These are phyloP conservation scores for Mycena rebaudengoi DNA, from an alignment of 768 basidiomycete genomes.

Conservation along the genomic window DNA sequence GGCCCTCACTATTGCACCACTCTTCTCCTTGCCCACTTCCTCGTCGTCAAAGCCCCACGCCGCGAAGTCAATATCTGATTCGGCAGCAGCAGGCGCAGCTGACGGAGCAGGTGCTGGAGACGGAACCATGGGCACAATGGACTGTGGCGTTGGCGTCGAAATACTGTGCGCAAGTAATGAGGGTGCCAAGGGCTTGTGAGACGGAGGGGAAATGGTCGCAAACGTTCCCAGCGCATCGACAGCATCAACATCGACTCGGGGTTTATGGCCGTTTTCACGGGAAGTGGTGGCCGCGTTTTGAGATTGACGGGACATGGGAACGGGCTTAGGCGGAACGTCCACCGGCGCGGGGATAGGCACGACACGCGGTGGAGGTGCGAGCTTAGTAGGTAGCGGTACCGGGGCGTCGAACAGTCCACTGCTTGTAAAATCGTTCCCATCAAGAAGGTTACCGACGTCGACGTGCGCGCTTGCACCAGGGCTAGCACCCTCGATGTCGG, in stretches of 20 bases:
- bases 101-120: background rate
- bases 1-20: conserved; percentile 1
- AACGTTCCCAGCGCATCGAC: conserved; percentile 20
- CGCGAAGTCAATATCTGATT: conserved; percentile 23
- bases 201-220: conserved; percentile 13
- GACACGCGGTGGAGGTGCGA: conserved; percentile 60
- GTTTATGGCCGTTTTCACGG: background rate
- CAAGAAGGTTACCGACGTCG: background rate
- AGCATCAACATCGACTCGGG: conserved; percentile 1
- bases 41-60: conserved; percentile 27
- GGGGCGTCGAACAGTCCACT: conserved; percentile 37
- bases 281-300: no score
- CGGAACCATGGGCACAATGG: no score
- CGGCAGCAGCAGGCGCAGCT: conserved; percentile 13
- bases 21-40: conserved; percentile 22
- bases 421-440: conserved; percentile 1
- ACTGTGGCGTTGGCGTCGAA: conserved; percentile 9
- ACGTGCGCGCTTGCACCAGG: background rate
- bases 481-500: conserved; percentile 52
- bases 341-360: conserved; percentile 41
- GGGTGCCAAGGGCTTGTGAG: conserved; percentile 6
- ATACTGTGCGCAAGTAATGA: background rate
- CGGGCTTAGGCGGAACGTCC: background rate
- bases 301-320: no score
- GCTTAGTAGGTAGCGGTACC: conserved; percentile 49